phyloP scores from a whole-genome alignment of 768 basidiomycete genomes.

The Favolaschia claudopus region DNA sequence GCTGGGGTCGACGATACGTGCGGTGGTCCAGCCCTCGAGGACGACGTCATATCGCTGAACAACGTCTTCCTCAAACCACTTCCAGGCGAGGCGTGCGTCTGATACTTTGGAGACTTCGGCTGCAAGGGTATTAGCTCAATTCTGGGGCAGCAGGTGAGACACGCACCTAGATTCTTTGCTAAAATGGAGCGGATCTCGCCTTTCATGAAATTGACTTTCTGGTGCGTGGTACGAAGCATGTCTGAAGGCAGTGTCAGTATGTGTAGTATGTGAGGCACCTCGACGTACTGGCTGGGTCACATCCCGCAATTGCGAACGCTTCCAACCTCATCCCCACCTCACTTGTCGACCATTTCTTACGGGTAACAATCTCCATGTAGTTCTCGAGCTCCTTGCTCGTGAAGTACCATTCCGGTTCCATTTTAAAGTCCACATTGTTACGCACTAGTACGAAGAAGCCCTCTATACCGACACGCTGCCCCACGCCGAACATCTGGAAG shows the following conservation, averaged over 20 bases:
- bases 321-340: constrained; percentile 21
- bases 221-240: not conserved
- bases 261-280: not conserved
- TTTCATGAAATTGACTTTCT: constrained; percentile 1
- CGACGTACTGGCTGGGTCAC: constrained; percentile 16
- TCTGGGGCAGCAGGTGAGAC: not conserved
- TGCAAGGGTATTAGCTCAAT: not conserved
- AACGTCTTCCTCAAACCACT: constrained; percentile 8
- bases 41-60: not conserved
- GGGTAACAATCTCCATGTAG: constrained; percentile 27
- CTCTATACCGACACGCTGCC: constrained; percentile 27
- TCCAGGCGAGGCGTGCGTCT: not conserved
- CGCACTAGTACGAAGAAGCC: constrained; percentile 34
- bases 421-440: constrained; percentile 20
- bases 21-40: not conserved
- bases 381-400: constrained; percentile 16
- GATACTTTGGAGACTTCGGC: not conserved
- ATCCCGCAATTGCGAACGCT: constrained; percentile 25
- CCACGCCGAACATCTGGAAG: constrained; percentile 7
- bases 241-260: not conserved
- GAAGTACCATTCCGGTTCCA: constrained; percentile 32
- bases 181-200: not conserved
- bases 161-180: not conserved
- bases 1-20: not conserved
- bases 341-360: constrained; percentile 6